Evolutionary conservation across 2,329 filamentous ascomycete genomes (phyloP).

Genomic region (Claviceps maximensis): DNA sequence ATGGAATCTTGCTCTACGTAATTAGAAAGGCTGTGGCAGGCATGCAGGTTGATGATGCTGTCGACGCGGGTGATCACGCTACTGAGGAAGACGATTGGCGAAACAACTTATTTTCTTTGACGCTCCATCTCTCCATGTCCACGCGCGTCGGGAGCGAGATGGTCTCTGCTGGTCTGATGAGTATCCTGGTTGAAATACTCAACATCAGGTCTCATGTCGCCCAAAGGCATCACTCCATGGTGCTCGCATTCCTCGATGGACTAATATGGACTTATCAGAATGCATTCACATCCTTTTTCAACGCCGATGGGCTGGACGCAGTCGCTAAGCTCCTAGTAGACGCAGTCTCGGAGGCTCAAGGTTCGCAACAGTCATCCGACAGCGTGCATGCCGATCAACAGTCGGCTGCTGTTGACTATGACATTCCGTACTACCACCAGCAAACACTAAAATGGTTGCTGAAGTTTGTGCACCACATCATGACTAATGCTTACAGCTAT

Average conservation of each 20-base stretch:
- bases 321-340: slow-evolving; percentile 77
- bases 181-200: slow-evolving; percentile 79
- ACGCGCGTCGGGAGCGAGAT: slow-evolving; percentile 69
- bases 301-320: slow-evolving; percentile 73
- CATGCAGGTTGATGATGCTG: slow-evolving; percentile 45
- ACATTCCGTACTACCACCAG: slow-evolving; percentile 85
- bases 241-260: slow-evolving; percentile 77
- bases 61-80: slow-evolving; percentile 44
- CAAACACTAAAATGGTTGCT: slow-evolving; percentile 87
- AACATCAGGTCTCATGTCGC: slow-evolving; percentile 70
- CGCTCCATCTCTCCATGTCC: slow-evolving; percentile 65
- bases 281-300: slow-evolving; percentile 72
- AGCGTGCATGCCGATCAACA: slow-evolving; percentile 58
- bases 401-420: slow-evolving; percentile 80
- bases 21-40: slow-evolving; percentile 81
- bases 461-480: slow-evolving; percentile 93
- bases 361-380: slow-evolving; percentile 50
- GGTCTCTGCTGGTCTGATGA: slow-evolving; percentile 78
- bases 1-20: slow-evolving; percentile 86
- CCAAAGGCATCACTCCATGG: slow-evolving; percentile 68
- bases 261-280: slow-evolving; percentile 77
- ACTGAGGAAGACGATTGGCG: slow-evolving; percentile 78
- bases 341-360: slow-evolving; percentile 59
- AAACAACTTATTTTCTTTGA: slow-evolving; percentile 75
- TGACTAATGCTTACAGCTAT: slow-evolving; percentile 57